Evolutionary conservation across 1,139 yeast genomes (phyloP), one percentile per base, ranked within the genome.

Genomic region (Saccharomyces hybrid): DNA sequence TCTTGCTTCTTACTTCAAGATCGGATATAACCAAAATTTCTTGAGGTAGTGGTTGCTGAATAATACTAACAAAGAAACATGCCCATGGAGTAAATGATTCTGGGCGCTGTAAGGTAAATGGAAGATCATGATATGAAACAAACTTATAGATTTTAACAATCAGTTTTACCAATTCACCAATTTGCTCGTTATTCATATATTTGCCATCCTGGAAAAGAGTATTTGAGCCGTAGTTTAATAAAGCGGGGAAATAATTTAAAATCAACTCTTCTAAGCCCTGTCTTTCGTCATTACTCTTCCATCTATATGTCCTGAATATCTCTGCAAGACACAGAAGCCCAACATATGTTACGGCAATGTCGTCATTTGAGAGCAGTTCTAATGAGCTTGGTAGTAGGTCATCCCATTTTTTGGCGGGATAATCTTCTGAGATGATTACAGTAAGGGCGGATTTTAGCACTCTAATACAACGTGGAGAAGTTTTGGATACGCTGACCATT

Each of bases 81-180:
- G 88, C 86, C 96, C 98, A 91, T 25, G 79, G 77, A 11, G 80
- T 73, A 52, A 90, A 73, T 5, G 77, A 69, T 14, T 82, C 85
- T 49, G 76, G 73, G 2, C 78, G 69, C 68, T 86, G 96, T 55
- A 91, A 74, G 2, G 81, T 78, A 5, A 67, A 73, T 1, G 98
- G 97, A 49, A 93, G 74, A 63, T 88, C 96, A 61, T 80, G 81
- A 67, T 83, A 86, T 1, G 95, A 86, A 48, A 84, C 88, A 70
- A 86, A 88, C 70, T 91, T 91, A 75, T 85, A 90, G 53, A 81
- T 77, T 68, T 93, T 93, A 55, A 91, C 71, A 48, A 90, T 79
- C 60, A 88, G 75, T 61, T 86, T 87, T 52, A 89, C 73, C 76
- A 91, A 84, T 60, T 89, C 96, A 11, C 93, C 95, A 53, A 81